Percentiles rank a stretch among this genome's conserved stretches.
Conservation (phyloP, 2,329 filamentous ascomycete genomes). For the Dactylellina drechsleri region DNA sequence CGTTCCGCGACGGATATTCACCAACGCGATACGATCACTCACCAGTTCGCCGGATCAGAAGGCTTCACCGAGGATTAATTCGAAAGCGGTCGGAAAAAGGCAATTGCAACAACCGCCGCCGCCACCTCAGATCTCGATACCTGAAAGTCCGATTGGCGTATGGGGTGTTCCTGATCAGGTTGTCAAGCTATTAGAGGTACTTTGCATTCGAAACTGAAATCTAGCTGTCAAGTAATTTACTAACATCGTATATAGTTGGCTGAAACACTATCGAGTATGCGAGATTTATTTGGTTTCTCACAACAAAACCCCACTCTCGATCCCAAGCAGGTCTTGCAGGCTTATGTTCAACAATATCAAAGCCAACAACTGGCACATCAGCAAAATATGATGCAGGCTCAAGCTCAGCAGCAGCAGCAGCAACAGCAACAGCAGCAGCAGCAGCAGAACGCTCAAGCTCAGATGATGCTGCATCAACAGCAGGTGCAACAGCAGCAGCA, state of each 20-base stretch:
- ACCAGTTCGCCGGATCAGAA: constrained; percentile 66
- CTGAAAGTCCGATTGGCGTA: constrained; percentile 64
- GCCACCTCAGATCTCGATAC: constrained; percentile 59
- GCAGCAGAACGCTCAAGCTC: constrained; percentile 58
- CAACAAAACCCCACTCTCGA: constrained; percentile 68
- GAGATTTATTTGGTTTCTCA: constrained; percentile 68
- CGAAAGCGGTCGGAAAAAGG: constrained; percentile 67
- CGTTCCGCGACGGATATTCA: constrained; percentile 73
- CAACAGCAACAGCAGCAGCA: constrained; percentile 57
- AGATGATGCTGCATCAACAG: constrained; percentile 57
- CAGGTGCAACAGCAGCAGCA: constrained; percentile 56
- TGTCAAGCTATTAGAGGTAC: constrained; percentile 72
- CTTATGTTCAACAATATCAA: constrained; percentile 62
- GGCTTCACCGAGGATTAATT: constrained; percentile 69
- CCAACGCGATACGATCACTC: constrained; percentile 63
- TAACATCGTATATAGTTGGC: constrained; percentile 65
- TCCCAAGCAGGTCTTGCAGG: constrained; percentile 69
- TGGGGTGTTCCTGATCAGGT: constrained; percentile 69
- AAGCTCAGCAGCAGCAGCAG: constrained; percentile 55
- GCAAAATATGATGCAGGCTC: constrained; percentile 58
- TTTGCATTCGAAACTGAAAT: constrained; percentile 34
- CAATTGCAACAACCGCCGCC: constrained; percentile 64
- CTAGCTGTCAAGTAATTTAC: constrained; percentile 7
- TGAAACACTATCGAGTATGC: constrained; percentile 74
- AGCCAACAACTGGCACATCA: constrained; percentile 61